Base-by-base conservation (phyloP, 305 asterid genomes). In the Petunia hybrid region DNA sequence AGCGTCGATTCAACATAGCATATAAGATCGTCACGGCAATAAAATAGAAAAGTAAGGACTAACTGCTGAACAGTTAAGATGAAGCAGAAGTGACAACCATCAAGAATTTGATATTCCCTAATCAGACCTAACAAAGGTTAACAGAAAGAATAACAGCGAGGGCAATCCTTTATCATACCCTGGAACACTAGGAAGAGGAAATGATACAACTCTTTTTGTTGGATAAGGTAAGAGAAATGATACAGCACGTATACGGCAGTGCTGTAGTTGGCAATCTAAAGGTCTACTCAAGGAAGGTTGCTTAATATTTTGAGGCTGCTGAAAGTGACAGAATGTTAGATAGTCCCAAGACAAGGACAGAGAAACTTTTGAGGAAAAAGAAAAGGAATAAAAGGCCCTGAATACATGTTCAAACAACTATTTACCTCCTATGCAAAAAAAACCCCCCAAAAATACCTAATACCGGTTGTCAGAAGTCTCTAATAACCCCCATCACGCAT, bases 31-130 rank as follows among this genome's bases (percentile, higher is more conserved):
- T 14, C 46, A 51, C 46, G 46, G 53, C 12, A 42, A 73, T 7
- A 6, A 73, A 31, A 71, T 22, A 46, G 4, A 35, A 68, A 73
- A 36, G 78, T 46, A 74, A 53, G 78, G 36, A 74, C 78, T 53
- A 36, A 45, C 78, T 13, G 78, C 12, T 5, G 64, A 74, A 74
- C 78, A 74, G 63, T 53, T 53, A 6, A 74, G 63, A 74, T 74
- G 78, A 38, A 74, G 36, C 39, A 6, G 78, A 71, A 71, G 22
- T 35, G 62, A 48, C 62, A 48, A 51, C 62, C 78, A 48, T 48
- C 45, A 71, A 36, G 45, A 73, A 73, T 36, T 71, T 43, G 51
- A 36, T n/a, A 35, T 73, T 73, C 63, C 35, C 62, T 51, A 51
- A 36, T 73, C 46, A 51, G 45, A 3, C 46, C 45, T 51, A 6